Evolutionary conservation across 108 stramenopile species (phyloP), one percentile per base, ranked within the genome.

Genomic region (Schizochytrium sp.): DNA sequence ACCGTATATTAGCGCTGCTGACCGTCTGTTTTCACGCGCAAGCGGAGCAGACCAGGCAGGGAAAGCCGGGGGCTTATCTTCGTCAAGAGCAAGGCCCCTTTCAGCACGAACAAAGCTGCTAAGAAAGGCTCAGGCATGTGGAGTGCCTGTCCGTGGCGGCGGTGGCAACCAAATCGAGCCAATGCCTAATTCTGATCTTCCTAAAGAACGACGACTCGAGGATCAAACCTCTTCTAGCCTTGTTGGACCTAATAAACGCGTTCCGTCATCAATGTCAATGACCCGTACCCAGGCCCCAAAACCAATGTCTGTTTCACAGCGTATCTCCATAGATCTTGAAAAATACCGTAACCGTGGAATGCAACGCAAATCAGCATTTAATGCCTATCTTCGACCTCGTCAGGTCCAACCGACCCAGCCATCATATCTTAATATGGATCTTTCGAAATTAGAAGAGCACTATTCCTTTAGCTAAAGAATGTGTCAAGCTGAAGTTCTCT

Each of bases 111-210:
- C 64, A 38, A 69, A 69, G 15, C 2, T 69, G 64, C 64, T 69
- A 8, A 38, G 64, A 7, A 69, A 69, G 64, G 64, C 64, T 8
- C 64, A 69, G 28, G 64, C 64, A 15, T 69, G 64, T 69, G 64
- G 64, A 69, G 64, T 69, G 28, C 1, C 1, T 69, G 64, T 69
- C 42, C 12, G 3, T 44, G 64, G 28, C 44, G 17, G 57, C 57
- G 19, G 44, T 2, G 42, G 5, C 15, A 38, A 69, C 42, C 64
- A 69, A 44, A 28, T 28, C 28, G 28, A 28, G 28, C 28, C 28
- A 28, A 28, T 28, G 28, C 28, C 28, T 28, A 28, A 28, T 28
- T 28, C 28, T 28, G 28, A 28, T 28, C 28, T 28, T 28, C 28
- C 28, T 28, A 28, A 28, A 28, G 28, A 28, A 28, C 28, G 28